Base-by-base conservation (phyloP, 306 rosid species). In the Fagus sylvatica region DNA sequence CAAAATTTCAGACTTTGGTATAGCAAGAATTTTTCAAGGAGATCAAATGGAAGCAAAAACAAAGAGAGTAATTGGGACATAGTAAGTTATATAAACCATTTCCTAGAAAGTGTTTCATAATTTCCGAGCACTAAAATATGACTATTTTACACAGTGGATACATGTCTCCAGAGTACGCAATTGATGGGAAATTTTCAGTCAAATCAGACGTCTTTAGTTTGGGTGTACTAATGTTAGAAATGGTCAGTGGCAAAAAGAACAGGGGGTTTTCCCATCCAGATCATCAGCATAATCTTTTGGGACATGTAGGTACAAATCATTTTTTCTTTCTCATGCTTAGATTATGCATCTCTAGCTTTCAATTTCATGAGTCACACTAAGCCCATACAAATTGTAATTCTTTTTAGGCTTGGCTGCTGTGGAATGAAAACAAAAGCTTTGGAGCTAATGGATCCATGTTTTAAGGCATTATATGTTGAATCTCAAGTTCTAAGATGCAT, bases 1-100 rank as follows among this genome's bases (percentile, higher is more conserved):
- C 2, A 84, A 84, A 78, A 84, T 86, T 60, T 85, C 89, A 1
- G 91, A 90, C 48, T 90, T 87, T 61, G 89, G 94, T 53, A 17
- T 83, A 0, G 91, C 91, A 1, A 77, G 89, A 40, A 78, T 66
- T 11, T 82, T 86, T 17, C 73, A 78, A 43, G 89, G 86, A 51
- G 91, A 88, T 61, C 89, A 85, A 41, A 79, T 37, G 28, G 86
- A 74, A 15, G 89, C 76, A 32, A 90, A 79, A 28, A 90, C 91
- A 3, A 82, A 40, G 9, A 80, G 85, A 59, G 84, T 87, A 11
- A 79, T 78, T 12, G 91, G 91, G 64, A 90, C 94, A 54, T 84
- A 71, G 90, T 90, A 74, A 78, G 89, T 70, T 43, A 43, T 43
- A 43, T 43, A 7, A 43, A 43, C 9, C 7, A 43, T 43, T 43